Base-by-base conservation (phyloP, 1,139 yeast species). In the Hanseniaspora uvarum region DNA sequence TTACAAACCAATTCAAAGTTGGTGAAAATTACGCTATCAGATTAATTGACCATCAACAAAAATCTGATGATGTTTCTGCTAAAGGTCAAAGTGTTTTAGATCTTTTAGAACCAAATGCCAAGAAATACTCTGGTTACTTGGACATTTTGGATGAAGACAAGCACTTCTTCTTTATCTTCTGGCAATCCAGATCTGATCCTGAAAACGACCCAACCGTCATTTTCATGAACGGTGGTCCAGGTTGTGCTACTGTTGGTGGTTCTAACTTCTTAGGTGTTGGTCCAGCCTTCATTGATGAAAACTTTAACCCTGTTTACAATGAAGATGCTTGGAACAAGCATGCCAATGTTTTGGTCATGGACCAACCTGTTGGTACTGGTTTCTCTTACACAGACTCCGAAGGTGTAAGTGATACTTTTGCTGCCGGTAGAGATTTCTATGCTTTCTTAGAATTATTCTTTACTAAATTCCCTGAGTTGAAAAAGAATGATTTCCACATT, bases 81-180 rank as follows among this genome's bases (percentile, higher is more conserved):
- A 66, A 65, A 56, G 66, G 70, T 58, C 85, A 86, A 14, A 74
- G 73, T 57, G 71, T 70, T 40, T 53, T 53, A 16, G 53, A 48
- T 21, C 30, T 50, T 23, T 31, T 53, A 18, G 55, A 53, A 48
- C 50, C 53, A 30, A 36, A 41, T 19, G 55, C 55, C 11, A 39
- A 77, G 30, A 92, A 83, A 61, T 77, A 73, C 57, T 73, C 84
- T 36, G 87, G 83, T 54, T 83, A 79, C 65, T 71, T 81, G 62
- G 86, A 81, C 62, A 76, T 78, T 47, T 69, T 72, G 51, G 83
- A 77, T 58, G 49, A 55, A 46, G 53, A 48, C 31, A 81, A 86
- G 69, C 95, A 86, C 68, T 81, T 83, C 64, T 86, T 86, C 68
- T 86, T 81, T 68, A 86, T 86, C 83, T 79, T 80, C 62, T 82